Evolutionary conservation across 2,329 filamentous ascomycete genomes (phyloP), one percentile per base, ranked within the genome.

Genomic region (Hypoxylon sp.): DNA sequence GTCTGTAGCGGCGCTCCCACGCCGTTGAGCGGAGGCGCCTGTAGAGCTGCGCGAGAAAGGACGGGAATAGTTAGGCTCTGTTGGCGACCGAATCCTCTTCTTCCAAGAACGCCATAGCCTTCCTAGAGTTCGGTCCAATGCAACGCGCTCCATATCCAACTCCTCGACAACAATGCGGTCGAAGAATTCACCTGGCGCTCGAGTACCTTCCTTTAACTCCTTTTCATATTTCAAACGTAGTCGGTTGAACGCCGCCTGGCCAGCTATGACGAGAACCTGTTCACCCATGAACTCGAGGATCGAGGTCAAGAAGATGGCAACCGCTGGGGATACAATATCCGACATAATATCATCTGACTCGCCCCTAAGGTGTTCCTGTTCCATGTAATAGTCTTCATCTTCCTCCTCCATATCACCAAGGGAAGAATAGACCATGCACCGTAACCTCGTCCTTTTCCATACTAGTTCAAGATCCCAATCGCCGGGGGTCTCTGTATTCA

Each of bases 341-440:
- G 89, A 88, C 37, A 87, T 80, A 37, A 86, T 83, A 66, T 90
- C 88, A 44, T 86, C 83, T 24, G 81, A 82, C 58, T 85, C 84
- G 52, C 85, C 83, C 39, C 89, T 87, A 10, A 95, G 84, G 44
- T 92, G 88, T 63, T 96, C 94, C 74, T 94, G 90, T 71, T 94
- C 90, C 78, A 97, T 92, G 76, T 93, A 93, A 55, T 90, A 89
- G 77, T 98, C 95, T 79, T 98, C 96, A 72, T 99, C 96, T 73
- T 98, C 94, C 81, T 99, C 96, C 80, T 99, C 97, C 87, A 99
- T 90, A 77, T 99, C 95, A 48, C 96, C 96, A 5, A 99, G 84
- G 8, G 96, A 94, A 8, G 94, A 98, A 79, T 98, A 98, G 22
- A 99, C 95, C 96, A 99, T 99, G 79, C 96, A 97, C 67, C 96